Percentiles rank a stretch among this genome's conserved stretches.
Evolutionary conservation across 805 yeast genomes (phyloP).

Genomic region (Cyberlindnera xylosilytica): DNA sequence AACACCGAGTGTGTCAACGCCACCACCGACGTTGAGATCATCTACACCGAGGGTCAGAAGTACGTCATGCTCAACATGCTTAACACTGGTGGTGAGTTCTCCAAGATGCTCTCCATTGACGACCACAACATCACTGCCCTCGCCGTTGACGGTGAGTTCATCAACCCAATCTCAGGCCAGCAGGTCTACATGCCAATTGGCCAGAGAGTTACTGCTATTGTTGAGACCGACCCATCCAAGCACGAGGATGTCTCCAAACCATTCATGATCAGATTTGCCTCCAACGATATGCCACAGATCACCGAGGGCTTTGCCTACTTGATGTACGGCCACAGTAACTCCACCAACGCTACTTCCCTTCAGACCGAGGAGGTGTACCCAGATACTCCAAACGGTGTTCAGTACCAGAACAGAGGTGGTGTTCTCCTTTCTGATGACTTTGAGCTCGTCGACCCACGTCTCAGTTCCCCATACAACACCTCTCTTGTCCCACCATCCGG

Average conservation of each 20-base stretch:
- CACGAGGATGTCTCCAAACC: conserved; percentile 17
- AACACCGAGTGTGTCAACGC: conserved; percentile 25
- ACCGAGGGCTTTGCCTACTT: conserved; percentile 30
- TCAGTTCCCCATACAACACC: conserved; percentile 23
- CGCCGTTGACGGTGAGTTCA: conserved; percentile 34
- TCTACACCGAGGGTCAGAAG: conserved; percentile 22
- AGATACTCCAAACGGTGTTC: conserved; percentile 18
- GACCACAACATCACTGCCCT: conserved; percentile 31
- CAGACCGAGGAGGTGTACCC: background rate
- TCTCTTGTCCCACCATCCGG: conserved; percentile 9
- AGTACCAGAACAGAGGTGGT: conserved; percentile 26
- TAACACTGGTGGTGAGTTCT: conserved; percentile 35
- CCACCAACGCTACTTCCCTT: conserved; percentile 4
- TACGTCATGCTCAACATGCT: conserved; percentile 32
- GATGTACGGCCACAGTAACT: conserved; percentile 21
- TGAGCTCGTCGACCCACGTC: conserved; percentile 18
- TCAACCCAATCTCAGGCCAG: conserved; percentile 26
- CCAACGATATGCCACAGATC: conserved; percentile 28
- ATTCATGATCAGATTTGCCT: conserved; percentile 25
- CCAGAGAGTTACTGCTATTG: conserved; percentile 28
- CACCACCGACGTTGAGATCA: conserved; percentile 20
- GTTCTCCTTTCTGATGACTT: conserved; percentile 9
- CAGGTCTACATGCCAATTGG: conserved; percentile 34
- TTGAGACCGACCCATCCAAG: conserved; percentile 23
- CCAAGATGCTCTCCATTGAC: conserved; percentile 33